Percentiles rank a stretch among this genome's conserved stretches.
phyloP scores from a whole-genome alignment of 2,329 filamentous ascomycete species.

The Diaporthe citri region DNA sequence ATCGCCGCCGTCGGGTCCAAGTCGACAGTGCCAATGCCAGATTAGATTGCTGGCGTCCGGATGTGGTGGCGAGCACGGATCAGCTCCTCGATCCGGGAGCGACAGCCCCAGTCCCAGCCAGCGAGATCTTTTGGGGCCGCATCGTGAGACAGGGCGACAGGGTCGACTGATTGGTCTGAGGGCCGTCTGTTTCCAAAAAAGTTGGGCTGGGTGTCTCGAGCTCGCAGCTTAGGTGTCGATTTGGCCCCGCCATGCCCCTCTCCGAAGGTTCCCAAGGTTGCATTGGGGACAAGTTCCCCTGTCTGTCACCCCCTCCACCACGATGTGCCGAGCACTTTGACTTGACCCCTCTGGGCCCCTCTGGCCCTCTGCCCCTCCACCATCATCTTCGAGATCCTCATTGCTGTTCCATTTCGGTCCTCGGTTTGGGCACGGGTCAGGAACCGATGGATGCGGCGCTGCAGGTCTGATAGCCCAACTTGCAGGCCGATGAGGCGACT shows the following conservation, averaged over 20 bases:
- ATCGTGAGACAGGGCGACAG: conserved; percentile 28
- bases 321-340: conserved; percentile 1
- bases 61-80: conserved; percentile 11
- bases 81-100: conserved; percentile 10
- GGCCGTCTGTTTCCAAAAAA: conserved; percentile 5
- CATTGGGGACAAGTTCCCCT: conserved; percentile 13
- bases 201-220: not conserved
- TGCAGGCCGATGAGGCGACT: not conserved
- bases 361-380: not conserved
- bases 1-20: conserved; percentile 1
- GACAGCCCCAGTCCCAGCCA: conserved; percentile 20
- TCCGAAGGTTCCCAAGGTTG: not conserved
- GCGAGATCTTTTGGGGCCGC: conserved; percentile 19
- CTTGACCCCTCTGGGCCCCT: conserved; percentile 3
- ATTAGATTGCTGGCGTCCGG: conserved; percentile 28
- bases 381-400: not conserved
- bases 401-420: not conserved
- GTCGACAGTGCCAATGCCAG: conserved; percentile 12
- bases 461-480: conserved; percentile 20
- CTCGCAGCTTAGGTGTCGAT: conserved; percentile 10
- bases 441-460: conserved; percentile 3
- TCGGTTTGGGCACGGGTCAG: not conserved
- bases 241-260: conserved; percentile 25
- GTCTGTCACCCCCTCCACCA: not conserved
- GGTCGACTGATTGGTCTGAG: conserved; percentile 15